Conservation (phyloP, 2,329 filamentous ascomycete genomes). For the Bipolaris victoriae region DNA sequence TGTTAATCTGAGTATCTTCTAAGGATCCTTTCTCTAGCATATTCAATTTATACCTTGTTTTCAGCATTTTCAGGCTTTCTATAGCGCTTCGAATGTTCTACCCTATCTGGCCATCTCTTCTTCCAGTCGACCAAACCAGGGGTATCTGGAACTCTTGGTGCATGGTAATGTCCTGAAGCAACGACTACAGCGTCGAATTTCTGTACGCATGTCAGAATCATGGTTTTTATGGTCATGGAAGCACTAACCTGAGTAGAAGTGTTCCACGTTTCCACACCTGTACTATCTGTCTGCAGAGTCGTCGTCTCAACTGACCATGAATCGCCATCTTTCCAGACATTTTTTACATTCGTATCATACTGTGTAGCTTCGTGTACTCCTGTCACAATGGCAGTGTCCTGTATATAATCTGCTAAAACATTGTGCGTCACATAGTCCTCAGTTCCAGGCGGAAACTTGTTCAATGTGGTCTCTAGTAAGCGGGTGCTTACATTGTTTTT, state of each 20-base stretch:
- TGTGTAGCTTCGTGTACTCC: constrained; percentile 59
- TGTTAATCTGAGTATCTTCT: neutral
- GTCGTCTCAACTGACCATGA: constrained; percentile 62
- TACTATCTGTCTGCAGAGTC: constrained; percentile 43
- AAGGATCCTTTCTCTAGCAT: neutral
- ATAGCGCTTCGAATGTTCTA: constrained; percentile 61
- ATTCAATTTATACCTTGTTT: constrained; percentile 51
- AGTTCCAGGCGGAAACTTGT: constrained; percentile 65
- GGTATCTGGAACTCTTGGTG: constrained; percentile 57
- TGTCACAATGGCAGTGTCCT: constrained; percentile 60
- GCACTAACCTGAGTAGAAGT: constrained; percentile 9
- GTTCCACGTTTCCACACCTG: constrained; percentile 15
- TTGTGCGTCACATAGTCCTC: constrained; percentile 64
- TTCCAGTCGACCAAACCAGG: constrained; percentile 57
- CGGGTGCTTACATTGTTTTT: constrained; percentile 62
- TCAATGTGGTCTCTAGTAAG: constrained; percentile 57
- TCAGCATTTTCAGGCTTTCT: constrained; percentile 56
- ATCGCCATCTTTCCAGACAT: constrained; percentile 53
- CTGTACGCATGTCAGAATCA: constrained; percentile 24
- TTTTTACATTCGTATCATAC: constrained; percentile 67
- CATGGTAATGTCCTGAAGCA: constrained; percentile 63
- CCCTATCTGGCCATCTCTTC: constrained; percentile 51
- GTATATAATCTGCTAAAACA: constrained; percentile 65
- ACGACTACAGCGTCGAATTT: constrained; percentile 59
- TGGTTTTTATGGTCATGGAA: accelerated